Percentiles rank a stretch among this genome's conserved stretches.
phyloP scores from a whole-genome alignment of 495 filamentous ascomycete genomes.

The Penicillium dipodomyicola region DNA sequence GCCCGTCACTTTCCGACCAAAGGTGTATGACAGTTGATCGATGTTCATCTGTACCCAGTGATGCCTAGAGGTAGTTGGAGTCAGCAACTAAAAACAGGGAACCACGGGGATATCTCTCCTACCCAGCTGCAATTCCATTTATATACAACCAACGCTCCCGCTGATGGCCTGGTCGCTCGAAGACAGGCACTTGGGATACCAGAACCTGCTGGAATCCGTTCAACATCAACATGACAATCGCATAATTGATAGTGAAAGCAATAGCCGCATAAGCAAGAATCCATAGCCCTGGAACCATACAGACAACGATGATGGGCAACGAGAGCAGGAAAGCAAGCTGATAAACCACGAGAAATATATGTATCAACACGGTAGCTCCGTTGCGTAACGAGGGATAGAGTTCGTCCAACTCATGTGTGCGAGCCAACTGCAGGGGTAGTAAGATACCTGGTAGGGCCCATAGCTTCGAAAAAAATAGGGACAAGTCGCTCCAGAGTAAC shows the following conservation, averaged over 20 bases:
- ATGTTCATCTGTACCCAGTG: constrained; percentile 63
- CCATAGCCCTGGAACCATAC: constrained; percentile 51
- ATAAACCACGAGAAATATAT: constrained; percentile 47
- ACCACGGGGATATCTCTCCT: not conserved
- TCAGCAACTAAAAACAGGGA: not conserved
- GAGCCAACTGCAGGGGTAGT: constrained; percentile 48
- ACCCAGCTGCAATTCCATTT: constrained; percentile 41
- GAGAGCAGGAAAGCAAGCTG: constrained; percentile 39
- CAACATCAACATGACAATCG: constrained; percentile 46
- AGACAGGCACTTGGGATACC: constrained; percentile 26
- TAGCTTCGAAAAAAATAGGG: constrained; percentile 49
- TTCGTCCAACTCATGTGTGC: constrained; percentile 55
- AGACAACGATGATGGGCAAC: constrained; percentile 47
- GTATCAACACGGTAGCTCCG: constrained; percentile 47
- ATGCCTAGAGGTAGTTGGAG: constrained; percentile 19
- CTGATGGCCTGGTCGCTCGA: constrained; percentile 22
- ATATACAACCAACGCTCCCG: constrained; percentile 41
- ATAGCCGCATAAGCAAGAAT: constrained; percentile 34
- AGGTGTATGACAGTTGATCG: constrained; percentile 68
- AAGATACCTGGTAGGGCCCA: constrained; percentile 54
- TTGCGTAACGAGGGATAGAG: constrained; percentile 52
- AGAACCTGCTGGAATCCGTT: constrained; percentile 35
- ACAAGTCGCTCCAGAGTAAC: constrained; percentile 54
- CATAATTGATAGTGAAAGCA: constrained; percentile 47
- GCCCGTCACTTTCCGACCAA: constrained; percentile 71